Conservation (phyloP, 2,329 filamentous ascomycete species). For the Diaporthe velutina region DNA sequence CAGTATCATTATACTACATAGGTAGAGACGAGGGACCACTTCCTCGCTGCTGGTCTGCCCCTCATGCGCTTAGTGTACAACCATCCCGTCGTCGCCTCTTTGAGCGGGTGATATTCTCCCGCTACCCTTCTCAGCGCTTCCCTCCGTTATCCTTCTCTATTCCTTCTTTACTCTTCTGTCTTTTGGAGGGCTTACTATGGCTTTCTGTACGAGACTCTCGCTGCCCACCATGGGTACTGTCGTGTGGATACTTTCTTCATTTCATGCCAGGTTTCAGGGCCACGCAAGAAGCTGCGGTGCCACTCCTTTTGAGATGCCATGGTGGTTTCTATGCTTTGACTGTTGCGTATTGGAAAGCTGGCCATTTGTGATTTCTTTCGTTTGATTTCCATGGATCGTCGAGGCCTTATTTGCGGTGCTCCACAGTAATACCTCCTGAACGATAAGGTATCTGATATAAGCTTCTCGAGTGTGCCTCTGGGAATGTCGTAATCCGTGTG, state of each 20-base stretch:
- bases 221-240: background rate
- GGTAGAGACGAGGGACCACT: background rate
- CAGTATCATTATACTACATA: no score
- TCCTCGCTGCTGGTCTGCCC: background rate
- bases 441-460: background rate
- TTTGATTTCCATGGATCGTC: slow-evolving; percentile 14
- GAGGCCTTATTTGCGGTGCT: slow-evolving; percentile 22
- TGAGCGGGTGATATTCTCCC: no score
- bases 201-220: no score
- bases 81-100: background rate
- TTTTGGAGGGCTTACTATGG: background rate
- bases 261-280: no score
- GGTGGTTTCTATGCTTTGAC: background rate
- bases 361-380: background rate
- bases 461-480: slow-evolving; percentile 1
- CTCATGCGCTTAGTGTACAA: background rate
- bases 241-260: no score
- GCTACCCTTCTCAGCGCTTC: no score
- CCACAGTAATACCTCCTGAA: slow-evolving; percentile 6
- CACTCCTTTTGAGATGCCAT: background rate
- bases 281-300: background rate
- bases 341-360: background rate
- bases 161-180: background rate
- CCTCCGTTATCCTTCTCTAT: background rate
- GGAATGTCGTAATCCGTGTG: background rate